phyloP scores from a whole-genome alignment of 1,139 yeast species.

The Candida mesenterica region DNA sequence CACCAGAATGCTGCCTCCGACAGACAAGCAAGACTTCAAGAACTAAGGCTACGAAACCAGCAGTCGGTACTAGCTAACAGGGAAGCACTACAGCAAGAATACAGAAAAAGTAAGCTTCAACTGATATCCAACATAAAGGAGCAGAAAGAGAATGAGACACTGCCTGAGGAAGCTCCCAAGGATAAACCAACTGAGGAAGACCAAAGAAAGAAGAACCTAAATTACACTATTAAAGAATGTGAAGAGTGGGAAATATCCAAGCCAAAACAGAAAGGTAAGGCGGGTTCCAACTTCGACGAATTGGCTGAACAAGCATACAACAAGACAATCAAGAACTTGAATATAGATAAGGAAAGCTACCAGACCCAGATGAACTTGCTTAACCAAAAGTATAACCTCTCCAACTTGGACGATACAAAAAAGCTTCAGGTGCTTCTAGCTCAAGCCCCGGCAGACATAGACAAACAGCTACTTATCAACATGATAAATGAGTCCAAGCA shows the following conservation, averaged over 20 bases:
- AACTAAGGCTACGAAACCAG: conserved; percentile 13
- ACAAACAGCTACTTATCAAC: conserved; percentile 29
- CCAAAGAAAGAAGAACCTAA: conserved; percentile 47
- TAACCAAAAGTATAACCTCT: conserved; percentile 13
- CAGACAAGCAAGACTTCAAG: conserved; percentile 4
- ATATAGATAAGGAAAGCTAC: conserved; percentile 46
- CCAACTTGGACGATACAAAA: conserved; percentile 9
- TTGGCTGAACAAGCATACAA: conserved; percentile 57
- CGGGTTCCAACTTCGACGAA: conserved; percentile 42
- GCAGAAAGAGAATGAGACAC: conserved; percentile 6
- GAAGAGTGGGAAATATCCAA: conserved; percentile 61
- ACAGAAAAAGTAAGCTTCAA: conserved; percentile 14
- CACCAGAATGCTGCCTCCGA: no score
- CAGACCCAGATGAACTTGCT: conserved; percentile 25
- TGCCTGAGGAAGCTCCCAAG: conserved; percentile 10
- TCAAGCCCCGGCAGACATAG: conserved; percentile 16
- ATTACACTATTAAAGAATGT: conserved; percentile 66
- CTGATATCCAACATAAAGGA: conserved; percentile 10
- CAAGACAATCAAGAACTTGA: conserved; percentile 40
- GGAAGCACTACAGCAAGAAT: conserved; percentile 19
- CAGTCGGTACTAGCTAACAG: conserved; percentile 21
- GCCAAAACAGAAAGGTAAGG: conserved; percentile 9
- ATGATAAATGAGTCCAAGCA: conserved; percentile 37
- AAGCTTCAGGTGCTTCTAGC: conserved; percentile 6
- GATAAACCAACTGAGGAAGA: conserved; percentile 28